A percentile compares a stretch with the other conserved stretches of the same genome.
These are phyloP conservation scores for Kuraishia hungarica DNA, from an alignment of 805 yeast species.

Conservation along the genomic window DNA sequence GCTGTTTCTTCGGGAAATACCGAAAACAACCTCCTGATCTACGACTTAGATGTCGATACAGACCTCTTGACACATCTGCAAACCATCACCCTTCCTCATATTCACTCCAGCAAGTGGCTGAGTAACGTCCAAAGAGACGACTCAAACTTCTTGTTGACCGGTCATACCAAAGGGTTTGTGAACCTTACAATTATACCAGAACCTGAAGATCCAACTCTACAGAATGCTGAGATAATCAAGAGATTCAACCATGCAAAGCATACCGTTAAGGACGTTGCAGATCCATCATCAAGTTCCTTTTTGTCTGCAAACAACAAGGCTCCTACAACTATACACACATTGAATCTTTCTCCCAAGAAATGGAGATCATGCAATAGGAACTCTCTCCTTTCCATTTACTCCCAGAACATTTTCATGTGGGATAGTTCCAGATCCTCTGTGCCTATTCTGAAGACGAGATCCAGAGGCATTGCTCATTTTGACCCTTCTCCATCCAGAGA, in stretches of 20 bases:
- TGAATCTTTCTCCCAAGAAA: constrained; percentile 27
- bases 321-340: constrained; percentile 21
- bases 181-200: constrained; percentile 65
- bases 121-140: constrained; percentile 20
- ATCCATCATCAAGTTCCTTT: constrained; percentile 16
- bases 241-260: constrained; percentile 75
- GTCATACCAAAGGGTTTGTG: constrained; percentile 68
- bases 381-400: constrained; percentile 53
- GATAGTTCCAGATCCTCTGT: constrained; percentile 50
- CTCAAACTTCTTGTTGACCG: constrained; percentile 46
- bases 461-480: constrained; percentile 41
- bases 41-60: constrained; percentile 30
- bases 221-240: constrained; percentile 65
- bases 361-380: constrained; percentile 35
- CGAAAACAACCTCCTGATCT: constrained; percentile 41
- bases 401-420: constrained; percentile 71
- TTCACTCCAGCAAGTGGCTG: constrained; percentile 46
- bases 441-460: constrained; percentile 47
- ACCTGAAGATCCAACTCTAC: constrained; percentile 21
- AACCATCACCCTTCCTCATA: constrained; percentile 50
- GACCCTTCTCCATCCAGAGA: constrained; percentile 38
- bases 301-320: constrained; percentile 11
- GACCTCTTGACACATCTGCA: constrained; percentile 45
- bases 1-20: constrained; percentile 44
- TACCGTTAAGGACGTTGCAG: constrained; percentile 23